Percentiles rank a stretch among this genome's conserved stretches.
Evolutionary conservation across 163 green algal genomes (phyloP).

Genomic region (Scenedesmus sp.): DNA sequence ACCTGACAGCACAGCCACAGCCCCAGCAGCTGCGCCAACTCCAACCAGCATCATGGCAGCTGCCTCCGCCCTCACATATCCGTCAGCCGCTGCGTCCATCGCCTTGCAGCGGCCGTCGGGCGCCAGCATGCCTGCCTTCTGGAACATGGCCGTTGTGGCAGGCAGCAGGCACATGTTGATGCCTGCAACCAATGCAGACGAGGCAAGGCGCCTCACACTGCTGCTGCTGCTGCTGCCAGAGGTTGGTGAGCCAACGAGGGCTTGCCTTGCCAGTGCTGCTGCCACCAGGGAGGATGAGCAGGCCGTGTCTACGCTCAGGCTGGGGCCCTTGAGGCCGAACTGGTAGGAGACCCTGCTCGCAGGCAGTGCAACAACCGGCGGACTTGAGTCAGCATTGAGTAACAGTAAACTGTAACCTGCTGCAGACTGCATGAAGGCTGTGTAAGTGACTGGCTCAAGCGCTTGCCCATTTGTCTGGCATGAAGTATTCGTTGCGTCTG

Average conservation of each 20-base stretch:
- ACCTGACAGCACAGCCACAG: slow-evolving; percentile 57
- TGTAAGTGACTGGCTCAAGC: too few relatives aligned
- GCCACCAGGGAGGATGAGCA: slow-evolving; percentile 89
- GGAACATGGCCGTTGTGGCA: slow-evolving; percentile 73
- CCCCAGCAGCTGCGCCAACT: background rate
- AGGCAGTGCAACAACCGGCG: slow-evolving; percentile 24
- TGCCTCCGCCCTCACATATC: slow-evolving; percentile 86
- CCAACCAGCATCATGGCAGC: slow-evolving; percentile 73
- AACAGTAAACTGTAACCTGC: too few relatives aligned
- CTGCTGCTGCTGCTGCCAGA: slow-evolving; percentile 75
- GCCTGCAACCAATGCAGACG: slow-evolving; percentile 65
- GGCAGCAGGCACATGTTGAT: slow-evolving; percentile 81
- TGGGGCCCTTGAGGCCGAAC: slow-evolving; percentile 79
- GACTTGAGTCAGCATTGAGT: too few relatives aligned
- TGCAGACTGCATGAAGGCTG: too few relatives aligned
- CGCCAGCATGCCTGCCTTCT: slow-evolving; percentile 83
- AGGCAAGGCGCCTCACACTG: slow-evolving; percentile 62
- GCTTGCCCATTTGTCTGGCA: too few relatives aligned
- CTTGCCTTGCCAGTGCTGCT: slow-evolving; percentile 52
- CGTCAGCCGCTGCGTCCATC: slow-evolving; percentile 88
- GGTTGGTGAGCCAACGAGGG: slow-evolving; percentile 27
- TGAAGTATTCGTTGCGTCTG: too few relatives aligned
- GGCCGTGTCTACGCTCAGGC: slow-evolving; percentile 86
- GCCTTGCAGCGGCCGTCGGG: slow-evolving; percentile 90
- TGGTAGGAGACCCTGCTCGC: slow-evolving; percentile 84